Conservation (phyloP, 495 filamentous ascomycete species). For the Talaromyces ruber region DNA sequence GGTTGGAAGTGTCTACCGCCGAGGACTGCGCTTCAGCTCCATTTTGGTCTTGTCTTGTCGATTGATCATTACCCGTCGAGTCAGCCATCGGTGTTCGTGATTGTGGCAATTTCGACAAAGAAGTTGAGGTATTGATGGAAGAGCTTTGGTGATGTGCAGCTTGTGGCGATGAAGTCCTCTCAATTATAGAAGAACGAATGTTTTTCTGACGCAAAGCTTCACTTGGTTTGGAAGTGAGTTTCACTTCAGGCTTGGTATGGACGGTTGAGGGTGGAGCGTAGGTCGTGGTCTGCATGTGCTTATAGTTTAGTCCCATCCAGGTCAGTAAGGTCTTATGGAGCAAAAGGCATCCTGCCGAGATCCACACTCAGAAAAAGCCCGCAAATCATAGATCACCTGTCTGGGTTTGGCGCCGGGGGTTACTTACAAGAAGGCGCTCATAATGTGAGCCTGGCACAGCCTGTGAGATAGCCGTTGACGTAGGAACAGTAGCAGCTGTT, state of each 20-base stretch:
- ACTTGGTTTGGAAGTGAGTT: background rate
- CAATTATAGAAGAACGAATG: background rate
- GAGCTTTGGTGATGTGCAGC: background rate
- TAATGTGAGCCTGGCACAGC: background rate
- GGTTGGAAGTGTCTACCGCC: slow-evolving; percentile 8
- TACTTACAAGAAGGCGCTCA: background rate
- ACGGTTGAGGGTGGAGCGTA: background rate
- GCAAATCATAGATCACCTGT: background rate
- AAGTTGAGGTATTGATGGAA: background rate
- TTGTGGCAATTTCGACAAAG: background rate
- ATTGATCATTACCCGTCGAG: background rate
- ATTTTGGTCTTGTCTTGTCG: slow-evolving; percentile 8
- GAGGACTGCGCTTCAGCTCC: slow-evolving; percentile 8
- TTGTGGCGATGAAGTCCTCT: background rate
- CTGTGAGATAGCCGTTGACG: background rate
- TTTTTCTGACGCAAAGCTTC: background rate
- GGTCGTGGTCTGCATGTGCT: background rate
- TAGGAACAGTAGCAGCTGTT: background rate
- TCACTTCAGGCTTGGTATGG: background rate
- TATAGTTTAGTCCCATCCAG: background rate
- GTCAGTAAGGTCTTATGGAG: slow-evolving; percentile 5
- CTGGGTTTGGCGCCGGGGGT: background rate
- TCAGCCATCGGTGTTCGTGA: background rate
- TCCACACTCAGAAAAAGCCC: slow-evolving; percentile 2
- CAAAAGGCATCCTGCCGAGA: slow-evolving; percentile 2